Conservation (phyloP, 1,284 basidiomycete species). For the Rhodotorula sp. region DNA sequence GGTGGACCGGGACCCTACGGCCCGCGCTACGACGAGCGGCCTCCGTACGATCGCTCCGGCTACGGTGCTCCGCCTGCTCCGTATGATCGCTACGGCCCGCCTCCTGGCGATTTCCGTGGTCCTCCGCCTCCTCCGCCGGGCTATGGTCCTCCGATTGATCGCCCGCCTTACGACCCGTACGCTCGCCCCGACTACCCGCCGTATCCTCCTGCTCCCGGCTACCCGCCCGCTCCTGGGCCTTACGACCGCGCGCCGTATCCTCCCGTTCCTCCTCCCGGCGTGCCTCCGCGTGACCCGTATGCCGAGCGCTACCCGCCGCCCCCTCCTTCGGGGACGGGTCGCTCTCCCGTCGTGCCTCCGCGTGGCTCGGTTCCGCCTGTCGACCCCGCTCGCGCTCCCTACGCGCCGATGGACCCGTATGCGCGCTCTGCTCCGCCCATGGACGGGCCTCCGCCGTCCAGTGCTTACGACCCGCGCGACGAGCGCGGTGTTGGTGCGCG, state of each 20-base stretch:
- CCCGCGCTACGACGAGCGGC: too few relatives aligned
- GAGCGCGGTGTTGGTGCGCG: conserved; percentile 22
- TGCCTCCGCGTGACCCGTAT: conserved; percentile 17
- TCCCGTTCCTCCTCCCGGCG: not conserved
- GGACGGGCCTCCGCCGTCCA: conserved; percentile 9
- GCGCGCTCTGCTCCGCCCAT: conserved; percentile 19
- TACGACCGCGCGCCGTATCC: conserved; percentile 30
- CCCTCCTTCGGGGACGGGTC: conserved; percentile 3
- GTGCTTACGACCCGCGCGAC: conserved; percentile 34
- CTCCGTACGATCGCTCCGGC: conserved; percentile 15
- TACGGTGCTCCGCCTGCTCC: conserved; percentile 9
- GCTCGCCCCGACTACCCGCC: conserved; percentile 5
- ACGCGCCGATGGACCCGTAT: conserved; percentile 20
- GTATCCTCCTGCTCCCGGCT: conserved; percentile 13
- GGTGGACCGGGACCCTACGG: too few relatives aligned
- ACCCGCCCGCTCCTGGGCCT: conserved; percentile 12
- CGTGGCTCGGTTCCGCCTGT: not conserved
- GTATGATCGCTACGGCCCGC: conserved; percentile 25
- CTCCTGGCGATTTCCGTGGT: conserved; percentile 4
- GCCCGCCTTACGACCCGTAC: conserved; percentile 14
- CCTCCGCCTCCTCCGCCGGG: conserved; percentile 10
- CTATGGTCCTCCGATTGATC: conserved; percentile 22
- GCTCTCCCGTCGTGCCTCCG: conserved; percentile 22
- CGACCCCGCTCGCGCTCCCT: conserved; percentile 19
- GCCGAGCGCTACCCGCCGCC: conserved; percentile 23